Percentiles rank a stretch among this genome's conserved stretches.
Evolutionary conservation across 2,329 filamentous ascomycete species (phyloP).

Genomic region (Epichloe uncinata): DNA sequence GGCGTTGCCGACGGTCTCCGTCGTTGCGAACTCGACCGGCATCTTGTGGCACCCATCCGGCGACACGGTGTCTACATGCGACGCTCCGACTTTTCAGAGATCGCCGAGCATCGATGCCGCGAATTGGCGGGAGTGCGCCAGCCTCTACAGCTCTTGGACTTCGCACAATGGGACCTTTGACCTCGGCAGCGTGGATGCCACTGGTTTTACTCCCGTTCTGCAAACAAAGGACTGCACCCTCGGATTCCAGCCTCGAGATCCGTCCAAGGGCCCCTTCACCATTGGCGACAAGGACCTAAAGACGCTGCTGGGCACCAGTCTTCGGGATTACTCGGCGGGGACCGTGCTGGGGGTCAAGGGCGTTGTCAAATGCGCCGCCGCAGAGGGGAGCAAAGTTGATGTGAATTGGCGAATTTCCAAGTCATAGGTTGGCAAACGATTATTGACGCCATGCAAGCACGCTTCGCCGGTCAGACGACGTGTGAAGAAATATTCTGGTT

Average conservation of each 20-base stretch:
- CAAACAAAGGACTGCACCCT: slow-evolving; percentile 15
- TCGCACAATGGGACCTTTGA: slow-evolving; percentile 18
- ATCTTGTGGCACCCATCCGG: slow-evolving; percentile 14
- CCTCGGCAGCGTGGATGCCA: slow-evolving; percentile 9
- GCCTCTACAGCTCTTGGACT: slow-evolving; percentile 18
- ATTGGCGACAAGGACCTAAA: slow-evolving; percentile 14
- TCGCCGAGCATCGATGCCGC: slow-evolving; percentile 12
- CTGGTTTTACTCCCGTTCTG: slow-evolving; percentile 12
- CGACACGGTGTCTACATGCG: slow-evolving; percentile 14
- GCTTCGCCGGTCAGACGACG: not conserved
- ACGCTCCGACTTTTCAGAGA: slow-evolving; percentile 12
- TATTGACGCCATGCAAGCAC: not conserved
- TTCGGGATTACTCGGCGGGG: slow-evolving; percentile 10
- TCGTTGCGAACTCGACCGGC: slow-evolving; percentile 8
- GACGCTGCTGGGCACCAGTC: slow-evolving; percentile 10
- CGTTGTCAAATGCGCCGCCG: slow-evolving; percentile 10
- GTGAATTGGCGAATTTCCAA: slow-evolving; percentile 13
- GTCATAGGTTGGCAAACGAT: slow-evolving; percentile 5
- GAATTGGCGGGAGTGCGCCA: slow-evolving; percentile 18
- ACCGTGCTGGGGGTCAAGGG: slow-evolving; percentile 11
- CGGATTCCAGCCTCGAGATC: slow-evolving; percentile 12
- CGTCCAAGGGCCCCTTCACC: slow-evolving; percentile 9
- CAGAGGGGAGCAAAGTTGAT: slow-evolving; percentile 7
- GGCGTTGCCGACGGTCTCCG: not conserved
- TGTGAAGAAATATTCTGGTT: not conserved